phyloP scores from a whole-genome alignment of 106 monocot species.

The Allium sativum region DNA sequence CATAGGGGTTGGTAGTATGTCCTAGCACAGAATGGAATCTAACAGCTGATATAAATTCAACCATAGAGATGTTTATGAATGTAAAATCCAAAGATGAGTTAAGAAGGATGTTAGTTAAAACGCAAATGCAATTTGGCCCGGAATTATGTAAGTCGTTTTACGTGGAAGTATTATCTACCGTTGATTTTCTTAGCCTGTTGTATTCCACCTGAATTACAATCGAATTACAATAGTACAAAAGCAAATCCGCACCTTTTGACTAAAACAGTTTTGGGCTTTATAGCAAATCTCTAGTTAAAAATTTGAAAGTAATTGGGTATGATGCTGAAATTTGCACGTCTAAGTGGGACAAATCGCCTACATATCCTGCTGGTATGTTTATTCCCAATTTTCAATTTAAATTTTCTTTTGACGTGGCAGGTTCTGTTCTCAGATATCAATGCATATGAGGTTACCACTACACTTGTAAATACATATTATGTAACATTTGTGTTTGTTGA shows the following conservation, averaged over 20 bases:
- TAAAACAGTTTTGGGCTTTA: no score
- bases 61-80: slow-evolving; percentile 23
- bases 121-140: no score
- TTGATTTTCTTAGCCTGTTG: no score
- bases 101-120: slow-evolving; percentile 20
- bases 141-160: no score
- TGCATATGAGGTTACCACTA: slow-evolving; percentile 77
- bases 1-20: slow-evolving; percentile 27
- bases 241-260: no score
- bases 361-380: slow-evolving; percentile 44
- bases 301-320: slow-evolving; percentile 39
- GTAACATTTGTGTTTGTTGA: no score
- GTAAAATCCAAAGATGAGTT: slow-evolving; percentile 7
- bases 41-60: slow-evolving; percentile 32
- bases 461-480: no score
- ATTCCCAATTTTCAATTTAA: background rate
- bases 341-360: slow-evolving; percentile 42
- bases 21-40: slow-evolving; percentile 48
- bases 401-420: slow-evolving; percentile 25
- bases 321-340: slow-evolving; percentile 57
- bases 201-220: no score
- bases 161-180: no score
- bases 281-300: no score
- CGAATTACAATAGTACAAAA: no score
- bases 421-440: slow-evolving; percentile 93